Percentiles rank a stretch among this genome's conserved stretches.
Evolutionary conservation across 2,329 filamentous ascomycete species (phyloP).

Genomic region (Monosporascus sp.): DNA sequence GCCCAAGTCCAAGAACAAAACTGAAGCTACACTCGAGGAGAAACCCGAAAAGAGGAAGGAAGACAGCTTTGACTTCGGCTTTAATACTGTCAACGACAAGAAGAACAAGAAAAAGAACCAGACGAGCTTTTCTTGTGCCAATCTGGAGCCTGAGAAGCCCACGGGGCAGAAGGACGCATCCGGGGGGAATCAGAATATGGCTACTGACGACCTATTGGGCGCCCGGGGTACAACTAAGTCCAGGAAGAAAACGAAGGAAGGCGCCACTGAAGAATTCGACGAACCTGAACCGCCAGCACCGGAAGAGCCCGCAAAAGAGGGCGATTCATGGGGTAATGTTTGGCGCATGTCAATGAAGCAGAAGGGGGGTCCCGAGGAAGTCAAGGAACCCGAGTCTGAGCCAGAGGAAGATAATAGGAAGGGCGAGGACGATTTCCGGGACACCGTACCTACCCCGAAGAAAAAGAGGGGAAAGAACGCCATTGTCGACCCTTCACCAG

Average conservation of each 20-base stretch:
- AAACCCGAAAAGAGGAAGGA: conserved; percentile 27
- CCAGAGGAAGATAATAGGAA: conserved; percentile 11
- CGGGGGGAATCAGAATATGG: conserved; percentile 16
- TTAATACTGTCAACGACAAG: conserved; percentile 12
- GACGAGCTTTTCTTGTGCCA: conserved; percentile 28
- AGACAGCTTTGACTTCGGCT: conserved; percentile 21
- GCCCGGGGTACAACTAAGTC: conserved; percentile 34
- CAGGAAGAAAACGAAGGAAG: conserved; percentile 36
- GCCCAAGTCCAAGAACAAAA: conserved; percentile 49
- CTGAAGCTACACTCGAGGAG: conserved; percentile 31
- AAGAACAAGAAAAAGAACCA: conserved; percentile 38
- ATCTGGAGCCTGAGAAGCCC: conserved; percentile 24
- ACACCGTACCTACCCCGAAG: conserved; percentile 6
- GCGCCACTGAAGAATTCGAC: conserved; percentile 11
- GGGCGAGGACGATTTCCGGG: conserved; percentile 4
- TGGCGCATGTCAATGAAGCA: conserved; percentile 22
- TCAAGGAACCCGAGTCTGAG: conserved; percentile 8
- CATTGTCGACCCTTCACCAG: conserved; percentile 2
- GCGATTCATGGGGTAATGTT: conserved; percentile 10
- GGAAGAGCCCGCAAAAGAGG: conserved; percentile 5
- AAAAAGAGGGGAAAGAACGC: conserved; percentile 12
- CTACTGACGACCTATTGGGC: conserved; percentile 24
- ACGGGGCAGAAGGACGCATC: conserved; percentile 24
- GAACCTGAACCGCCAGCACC: conserved; percentile 8
- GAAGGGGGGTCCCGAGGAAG: conserved; percentile 18